Percentiles rank a stretch among this genome's conserved stretches.
phyloP scores from a whole-genome alignment of 139 green algal genomes.

The Chlamydomonas urium region DNA sequence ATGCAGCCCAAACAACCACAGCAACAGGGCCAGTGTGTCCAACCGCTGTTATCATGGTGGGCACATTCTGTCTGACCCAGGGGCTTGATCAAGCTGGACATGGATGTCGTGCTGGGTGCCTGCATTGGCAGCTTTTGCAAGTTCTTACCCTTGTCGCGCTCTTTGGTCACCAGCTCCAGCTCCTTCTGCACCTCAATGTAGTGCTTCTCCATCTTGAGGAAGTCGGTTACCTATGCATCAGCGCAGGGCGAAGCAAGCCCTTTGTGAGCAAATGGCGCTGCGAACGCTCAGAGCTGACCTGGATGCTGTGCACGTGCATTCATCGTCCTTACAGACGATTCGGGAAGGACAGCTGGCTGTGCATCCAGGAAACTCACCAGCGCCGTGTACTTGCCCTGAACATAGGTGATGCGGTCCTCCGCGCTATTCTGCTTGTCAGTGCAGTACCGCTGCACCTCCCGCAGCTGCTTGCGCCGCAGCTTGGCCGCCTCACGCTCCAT shows the following conservation, averaged over 20 bases:
- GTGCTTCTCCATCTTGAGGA: constrained; percentile 29
- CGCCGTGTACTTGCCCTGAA: constrained; percentile 35
- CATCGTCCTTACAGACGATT: no score
- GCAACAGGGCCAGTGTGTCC: no score
- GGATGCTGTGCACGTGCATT: no score
- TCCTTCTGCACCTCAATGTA: constrained; percentile 25
- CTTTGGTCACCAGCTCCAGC: constrained; percentile 21
- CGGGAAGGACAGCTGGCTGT: no score
- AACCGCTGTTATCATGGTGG: no score
- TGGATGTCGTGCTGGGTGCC: no score
- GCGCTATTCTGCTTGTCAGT: constrained; percentile 16
- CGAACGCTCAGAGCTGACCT: no score
- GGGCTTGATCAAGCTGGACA: no score
- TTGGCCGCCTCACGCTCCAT: constrained; percentile 29
- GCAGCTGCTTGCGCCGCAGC: constrained; percentile 30
- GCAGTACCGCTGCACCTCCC: constrained; percentile 37
- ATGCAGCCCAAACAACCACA: no score
- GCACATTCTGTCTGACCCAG: no score
- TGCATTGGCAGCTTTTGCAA: no score
- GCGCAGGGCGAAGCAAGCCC: neutral
- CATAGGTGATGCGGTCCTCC: constrained; percentile 32
- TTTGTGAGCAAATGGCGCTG: neutral
- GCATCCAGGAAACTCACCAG: constrained; percentile 28
- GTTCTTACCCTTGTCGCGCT: constrained; percentile 34
- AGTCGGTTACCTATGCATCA: constrained; percentile 22